phyloP scores from a whole-genome alignment of 805 yeast species.

The Saturnispora kantuleensis region DNA sequence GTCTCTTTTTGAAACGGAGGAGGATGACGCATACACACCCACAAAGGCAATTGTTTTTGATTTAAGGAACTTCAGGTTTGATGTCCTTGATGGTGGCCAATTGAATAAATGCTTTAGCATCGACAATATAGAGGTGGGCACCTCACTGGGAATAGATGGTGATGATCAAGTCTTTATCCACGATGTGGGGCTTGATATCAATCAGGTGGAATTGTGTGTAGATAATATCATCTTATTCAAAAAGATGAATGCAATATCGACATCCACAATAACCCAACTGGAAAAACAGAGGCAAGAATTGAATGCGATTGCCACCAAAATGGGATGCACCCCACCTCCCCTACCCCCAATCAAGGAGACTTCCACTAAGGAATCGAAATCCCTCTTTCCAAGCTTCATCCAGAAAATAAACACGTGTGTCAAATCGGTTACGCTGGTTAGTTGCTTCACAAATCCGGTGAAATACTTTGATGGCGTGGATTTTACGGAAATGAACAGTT shows the following conservation, averaged over 20 bases:
- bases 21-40: slow-evolving; percentile 3
- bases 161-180: slow-evolving; percentile 8
- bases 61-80: slow-evolving; percentile 17
- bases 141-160: slow-evolving; percentile 9
- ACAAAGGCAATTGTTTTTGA: slow-evolving; percentile 15
- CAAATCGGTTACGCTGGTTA: slow-evolving; percentile 13
- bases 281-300: not conserved
- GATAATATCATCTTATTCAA: slow-evolving; percentile 6
- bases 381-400: slow-evolving; percentile 11
- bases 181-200: slow-evolving; percentile 1
- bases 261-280: not conserved
- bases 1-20: slow-evolving; percentile 16
- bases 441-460: slow-evolving; percentile 25
- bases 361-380: not conserved
- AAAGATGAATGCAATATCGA: not conserved
- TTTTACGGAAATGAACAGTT: slow-evolving; percentile 22
- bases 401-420: slow-evolving; percentile 10
- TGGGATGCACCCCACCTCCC: not conserved
- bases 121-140: slow-evolving; percentile 13
- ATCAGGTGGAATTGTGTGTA: slow-evolving; percentile 10
- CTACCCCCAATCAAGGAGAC: not conserved
- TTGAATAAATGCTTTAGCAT: slow-evolving; percentile 12
- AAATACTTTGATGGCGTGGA: slow-evolving; percentile 22
- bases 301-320: not conserved
- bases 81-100: slow-evolving; percentile 10